Evolutionary conservation across 192 early-diverging fungal genomes (phyloP).

Genomic region (Thamnidium elegans): DNA sequence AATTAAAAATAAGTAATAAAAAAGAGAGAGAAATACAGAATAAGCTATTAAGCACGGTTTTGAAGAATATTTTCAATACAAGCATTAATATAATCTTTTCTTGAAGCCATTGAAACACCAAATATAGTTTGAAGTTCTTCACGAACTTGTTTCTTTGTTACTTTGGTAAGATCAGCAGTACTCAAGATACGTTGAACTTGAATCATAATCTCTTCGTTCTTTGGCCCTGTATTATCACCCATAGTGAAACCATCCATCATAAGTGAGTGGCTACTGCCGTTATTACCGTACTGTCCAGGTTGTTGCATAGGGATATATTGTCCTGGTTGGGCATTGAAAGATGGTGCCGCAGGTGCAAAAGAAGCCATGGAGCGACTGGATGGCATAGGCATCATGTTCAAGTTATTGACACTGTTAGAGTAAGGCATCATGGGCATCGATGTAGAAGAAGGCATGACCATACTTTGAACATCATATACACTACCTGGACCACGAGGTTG

Average conservation of each 20-base stretch:
- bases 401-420: not conserved
- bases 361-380: slow-evolving; percentile 15
- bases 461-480: slow-evolving; percentile 4
- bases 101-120: slow-evolving; percentile 75
- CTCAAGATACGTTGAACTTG: slow-evolving; percentile 71
- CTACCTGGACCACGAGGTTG: slow-evolving; percentile 1
- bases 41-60: slow-evolving; percentile 30
- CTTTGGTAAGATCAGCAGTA: slow-evolving; percentile 64
- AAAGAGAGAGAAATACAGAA: not conserved
- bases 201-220: slow-evolving; percentile 69
- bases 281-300: not conserved
- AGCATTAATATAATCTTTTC: slow-evolving; percentile 86
- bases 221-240: slow-evolving; percentile 14
- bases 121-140: slow-evolving; percentile 66
- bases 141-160: slow-evolving; percentile 89
- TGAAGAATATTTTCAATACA: slow-evolving; percentile 72
- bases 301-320: slow-evolving; percentile 16
- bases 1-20: not conserved
- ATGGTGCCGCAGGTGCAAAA: not conserved
- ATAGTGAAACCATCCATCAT: slow-evolving; percentile 20
- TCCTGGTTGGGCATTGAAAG: slow-evolving; percentile 10
- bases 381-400: slow-evolving; percentile 11
- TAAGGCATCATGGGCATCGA: slow-evolving; percentile 19
- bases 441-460: slow-evolving; percentile 23
- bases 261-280: slow-evolving; percentile 17